Conservation (phyloP, 2,329 filamentous ascomycete genomes). For the Chaetomiaceae sp. region DNA sequence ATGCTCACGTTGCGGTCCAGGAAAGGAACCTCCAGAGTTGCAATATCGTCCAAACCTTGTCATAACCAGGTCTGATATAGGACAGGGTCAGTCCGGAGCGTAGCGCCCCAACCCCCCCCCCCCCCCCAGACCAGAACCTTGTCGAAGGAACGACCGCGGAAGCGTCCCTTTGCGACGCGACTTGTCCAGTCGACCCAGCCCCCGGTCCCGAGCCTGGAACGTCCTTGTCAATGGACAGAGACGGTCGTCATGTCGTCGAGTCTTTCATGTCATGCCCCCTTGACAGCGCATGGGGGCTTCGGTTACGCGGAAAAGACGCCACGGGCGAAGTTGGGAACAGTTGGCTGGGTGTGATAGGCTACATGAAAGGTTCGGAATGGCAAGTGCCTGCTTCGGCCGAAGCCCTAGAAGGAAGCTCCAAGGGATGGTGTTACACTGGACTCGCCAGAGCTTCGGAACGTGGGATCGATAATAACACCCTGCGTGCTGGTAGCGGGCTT, state of each 20-base stretch:
- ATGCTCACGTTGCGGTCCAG: too few relatives aligned
- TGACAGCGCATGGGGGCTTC: background rate
- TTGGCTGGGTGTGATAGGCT: constrained; percentile 12
- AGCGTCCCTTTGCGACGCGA: background rate
- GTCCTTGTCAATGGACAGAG: too few relatives aligned
- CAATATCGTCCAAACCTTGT: constrained; percentile 14
- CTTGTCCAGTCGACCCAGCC: too few relatives aligned
- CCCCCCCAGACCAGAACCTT: too few relatives aligned
- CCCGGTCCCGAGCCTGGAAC: too few relatives aligned
- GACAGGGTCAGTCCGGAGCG: background rate
- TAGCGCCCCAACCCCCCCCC: background rate
- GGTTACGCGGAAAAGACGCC: background rate
- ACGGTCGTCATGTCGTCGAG: background rate
- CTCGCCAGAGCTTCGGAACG: constrained; percentile 15
- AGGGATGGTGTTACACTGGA: constrained; percentile 7
- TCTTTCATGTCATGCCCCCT: background rate
- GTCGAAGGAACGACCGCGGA: too few relatives aligned
- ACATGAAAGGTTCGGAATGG: background rate
- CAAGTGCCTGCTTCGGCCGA: constrained; percentile 3
- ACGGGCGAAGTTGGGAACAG: background rate
- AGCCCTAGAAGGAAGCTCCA: constrained; percentile 16
- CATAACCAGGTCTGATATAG: constrained; percentile 14
- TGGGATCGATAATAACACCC: constrained; percentile 19
- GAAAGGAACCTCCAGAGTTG: background rate
- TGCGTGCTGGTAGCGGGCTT: background rate